These are phyloP conservation scores for Saccharomycopsis fibuligera DNA, from an alignment of 805 yeast species.

Conservation along the genomic window DNA sequence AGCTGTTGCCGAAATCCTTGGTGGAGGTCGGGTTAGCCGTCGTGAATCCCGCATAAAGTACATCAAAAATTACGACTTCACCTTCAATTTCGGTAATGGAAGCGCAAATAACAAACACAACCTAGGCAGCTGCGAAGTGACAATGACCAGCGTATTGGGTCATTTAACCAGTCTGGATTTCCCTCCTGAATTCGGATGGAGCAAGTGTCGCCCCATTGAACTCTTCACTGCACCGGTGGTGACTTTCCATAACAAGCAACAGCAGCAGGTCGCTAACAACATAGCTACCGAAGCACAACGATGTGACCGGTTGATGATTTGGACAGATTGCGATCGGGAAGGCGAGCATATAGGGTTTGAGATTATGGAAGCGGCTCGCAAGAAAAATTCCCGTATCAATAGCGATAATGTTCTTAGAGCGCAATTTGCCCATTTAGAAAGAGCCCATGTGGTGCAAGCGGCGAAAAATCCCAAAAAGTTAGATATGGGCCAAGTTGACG, in stretches of 20 bases:
- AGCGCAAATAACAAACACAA: too few species aligned
- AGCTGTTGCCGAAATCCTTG: conserved; percentile 65
- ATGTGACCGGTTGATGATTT: conserved; percentile 69
- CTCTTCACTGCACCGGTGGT: conserved; percentile 67
- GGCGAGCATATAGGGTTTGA: conserved; percentile 93
- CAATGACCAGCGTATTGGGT: conserved; percentile 86
- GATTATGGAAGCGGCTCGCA: conserved; percentile 61
- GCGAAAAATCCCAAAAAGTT: conserved; percentile 61
- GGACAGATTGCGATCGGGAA: conserved; percentile 99
- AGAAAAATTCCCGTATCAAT: conserved; percentile 40
- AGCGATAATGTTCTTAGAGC: conserved; percentile 61
- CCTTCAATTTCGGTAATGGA: conserved; percentile 56
- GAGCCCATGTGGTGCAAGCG: conserved; percentile 65
- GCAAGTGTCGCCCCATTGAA: conserved; percentile 53
- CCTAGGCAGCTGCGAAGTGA: conserved; percentile 65
- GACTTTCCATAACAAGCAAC: conserved; percentile 22
- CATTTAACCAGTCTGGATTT: conserved; percentile 69
- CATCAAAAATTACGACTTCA: conserved; percentile 75
- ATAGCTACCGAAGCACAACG: conserved; percentile 52
- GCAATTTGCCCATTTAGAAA: conserved; percentile 79
- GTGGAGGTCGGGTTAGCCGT: conserved; percentile 57
- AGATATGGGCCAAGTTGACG: conserved; percentile 66
- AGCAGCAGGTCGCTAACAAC: conserved; percentile 1
- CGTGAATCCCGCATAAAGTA: conserved; percentile 50
- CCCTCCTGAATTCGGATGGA: conserved; percentile 57